These are phyloP conservation scores for Botrytis squamosa DNA, from an alignment of 2,329 filamentous ascomycete species.

Conservation along the genomic window DNA sequence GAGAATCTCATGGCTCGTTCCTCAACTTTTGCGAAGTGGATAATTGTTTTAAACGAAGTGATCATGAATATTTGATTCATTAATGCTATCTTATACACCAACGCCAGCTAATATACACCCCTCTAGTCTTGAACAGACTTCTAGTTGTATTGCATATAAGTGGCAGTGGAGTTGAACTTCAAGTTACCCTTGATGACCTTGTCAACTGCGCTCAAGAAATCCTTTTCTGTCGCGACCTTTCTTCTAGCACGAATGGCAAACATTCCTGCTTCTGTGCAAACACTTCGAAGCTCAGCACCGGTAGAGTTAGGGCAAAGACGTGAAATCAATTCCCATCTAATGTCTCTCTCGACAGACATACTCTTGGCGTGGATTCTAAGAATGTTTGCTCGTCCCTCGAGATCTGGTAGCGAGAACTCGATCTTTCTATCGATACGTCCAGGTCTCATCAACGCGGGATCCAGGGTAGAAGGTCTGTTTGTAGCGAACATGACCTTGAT, in stretches of 20 bases:
- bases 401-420: slow-evolving; percentile 94
- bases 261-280: slow-evolving; percentile 98
- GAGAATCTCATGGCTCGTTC: not conserved
- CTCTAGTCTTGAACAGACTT: slow-evolving; percentile 26
- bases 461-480: slow-evolving; percentile 91
- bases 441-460: slow-evolving; percentile 95
- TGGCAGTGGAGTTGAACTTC: slow-evolving; percentile 98
- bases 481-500: slow-evolving; percentile 99
- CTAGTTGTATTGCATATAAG: slow-evolving; percentile 99
- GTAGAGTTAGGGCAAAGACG: slow-evolving; percentile 96
- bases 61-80: slow-evolving; percentile 27
- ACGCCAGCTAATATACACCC: slow-evolving; percentile 39
- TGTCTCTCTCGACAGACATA: slow-evolving; percentile 98
- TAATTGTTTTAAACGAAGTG: not conserved
- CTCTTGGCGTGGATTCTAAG: slow-evolving; percentile 98
- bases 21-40: not conserved
- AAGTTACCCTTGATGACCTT: slow-evolving; percentile 99
- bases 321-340: slow-evolving; percentile 98
- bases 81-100: slow-evolving; percentile 38
- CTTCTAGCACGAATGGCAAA: slow-evolving; percentile 91
- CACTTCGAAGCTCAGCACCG: slow-evolving; percentile 91
- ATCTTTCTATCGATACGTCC: slow-evolving; percentile 99
- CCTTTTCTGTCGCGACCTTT: slow-evolving; percentile 98
- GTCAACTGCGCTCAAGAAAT: slow-evolving; percentile 95
- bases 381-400: slow-evolving; percentile 96